Base-by-base conservation (phyloP, 176 grass and related monocot species). In the Melocanna baccifera region DNA sequence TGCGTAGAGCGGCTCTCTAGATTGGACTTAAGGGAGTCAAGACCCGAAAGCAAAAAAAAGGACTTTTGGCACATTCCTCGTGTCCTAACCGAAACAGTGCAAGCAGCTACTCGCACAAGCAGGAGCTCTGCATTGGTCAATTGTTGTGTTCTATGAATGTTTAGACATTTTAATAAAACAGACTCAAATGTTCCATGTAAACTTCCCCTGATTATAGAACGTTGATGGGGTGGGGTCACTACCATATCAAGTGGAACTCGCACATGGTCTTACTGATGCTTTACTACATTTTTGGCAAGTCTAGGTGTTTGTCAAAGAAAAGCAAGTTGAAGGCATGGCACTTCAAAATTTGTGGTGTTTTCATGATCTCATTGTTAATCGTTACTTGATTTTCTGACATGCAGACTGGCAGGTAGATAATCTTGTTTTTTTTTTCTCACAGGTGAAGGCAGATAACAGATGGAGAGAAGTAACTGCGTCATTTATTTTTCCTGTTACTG, bases 401-500 rank as follows among this genome's bases (percentile, higher is more conserved):
- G 41, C 40, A 47, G 25, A 57, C 20, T 75, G 37, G 47, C 6
- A 23, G 77, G 34, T 56, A 59, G 16, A 76, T 76, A 85, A 81
- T 59, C 12, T 78, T 71, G 40, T 62, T 82, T 63, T 83, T 61
- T 81, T 59, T 83, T 68, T 85, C 29, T 30, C 69, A 79, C 74
- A 99, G 97, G 93, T 99, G 76, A 92, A 94, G 77, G 77, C 86
- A 71, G 89, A 91, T 45, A 94, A 86, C 83, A 96, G 80, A 85
- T 99, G 97, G 97, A 94, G 86, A 85, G 97, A 96, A 88, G 93
- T 99, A 67, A 96, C 93, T 1, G 89, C 91, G 26, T 84, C 97
- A 71, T 99, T 99, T 86, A 84, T 68, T 78, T 96, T 99, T 29
- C 97, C 91, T 13, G 88, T 90, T 41, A 99, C 91, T 37, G 91